Base-by-base conservation (phyloP, 768 basidiomycete genomes). In the Sutorius australiensis region DNA sequence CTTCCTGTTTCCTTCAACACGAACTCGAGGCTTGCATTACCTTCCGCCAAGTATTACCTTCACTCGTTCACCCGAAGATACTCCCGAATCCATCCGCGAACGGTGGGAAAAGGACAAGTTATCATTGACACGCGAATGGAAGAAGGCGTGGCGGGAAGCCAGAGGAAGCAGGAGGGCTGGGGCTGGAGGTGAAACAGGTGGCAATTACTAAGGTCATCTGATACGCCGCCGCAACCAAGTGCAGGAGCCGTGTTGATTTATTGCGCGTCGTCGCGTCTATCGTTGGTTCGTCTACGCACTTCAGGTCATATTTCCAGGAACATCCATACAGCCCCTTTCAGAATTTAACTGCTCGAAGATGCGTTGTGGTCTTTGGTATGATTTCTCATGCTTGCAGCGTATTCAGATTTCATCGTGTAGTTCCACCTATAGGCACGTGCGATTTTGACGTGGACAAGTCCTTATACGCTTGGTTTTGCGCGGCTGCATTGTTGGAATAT, bases 41-140 rank as follows among this genome's bases (percentile, higher is more conserved):
- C 60, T 70, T 48, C 59, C 61, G 8, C 38, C 56, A 19, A 56
- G 59, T 5, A 36, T 8, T 13, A 51, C 51, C 5, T 68, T 68
- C 27, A 36, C 56, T 14, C 62, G 66, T 24, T 57, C 60, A 16
- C 43, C 56, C 12, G 44, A 60, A 43, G 60, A 67, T n/a, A 68
- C 67, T 10, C n/a, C 64, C 11, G 81, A 83, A 60, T 57, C 46
- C 17, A 86, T 89, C 33, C 75, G 79, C 45, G 75, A 76, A 56
- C 69, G 75, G 48, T 92, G 91, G 89, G 89, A 92, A 61, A 78
- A 73, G n/a, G 71, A 74, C 42, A 86, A 84, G 61, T 77, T 74
- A 0, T 80, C 82, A 48, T 67, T 92, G 67, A 92, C 90, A 48
- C 74, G 69, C 55, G 86, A 81, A 45, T 92, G 90, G 89, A 90